Conservation (phyloP, 805 yeast species). For the Wickerhamiella lipophila region DNA sequence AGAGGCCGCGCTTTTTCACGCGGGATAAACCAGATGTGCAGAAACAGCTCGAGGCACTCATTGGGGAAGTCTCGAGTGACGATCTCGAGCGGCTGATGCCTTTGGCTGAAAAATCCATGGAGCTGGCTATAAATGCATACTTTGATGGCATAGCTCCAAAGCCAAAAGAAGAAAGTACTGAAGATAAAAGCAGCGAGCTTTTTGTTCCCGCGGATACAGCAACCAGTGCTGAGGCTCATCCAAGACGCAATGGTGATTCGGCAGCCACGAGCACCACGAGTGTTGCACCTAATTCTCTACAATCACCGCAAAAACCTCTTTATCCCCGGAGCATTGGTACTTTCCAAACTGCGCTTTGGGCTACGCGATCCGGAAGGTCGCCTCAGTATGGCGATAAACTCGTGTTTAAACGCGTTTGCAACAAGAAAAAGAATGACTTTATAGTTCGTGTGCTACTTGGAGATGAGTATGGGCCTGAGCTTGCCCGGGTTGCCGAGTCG, state of each 20-base stretch:
- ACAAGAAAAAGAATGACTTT: slow-evolving; percentile 18
- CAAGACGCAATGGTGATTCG: no score
- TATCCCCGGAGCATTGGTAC: slow-evolving; percentile 26
- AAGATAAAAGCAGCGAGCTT: neutral
- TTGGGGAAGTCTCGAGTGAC: slow-evolving; percentile 21
- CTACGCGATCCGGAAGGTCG: slow-evolving; percentile 27
- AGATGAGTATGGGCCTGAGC: slow-evolving; percentile 36
- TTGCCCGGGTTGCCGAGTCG: slow-evolving; percentile 67
- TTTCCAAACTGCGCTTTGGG: slow-evolving; percentile 30
- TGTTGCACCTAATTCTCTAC: no score
- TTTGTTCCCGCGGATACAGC: neutral
- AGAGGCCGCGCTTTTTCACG: slow-evolving; percentile 17
- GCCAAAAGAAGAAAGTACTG: neutral
- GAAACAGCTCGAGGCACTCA: slow-evolving; percentile 20
- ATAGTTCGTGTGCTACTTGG: slow-evolving; percentile 25
- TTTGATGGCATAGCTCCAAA: slow-evolving; percentile 17
- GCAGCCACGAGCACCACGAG: no score
- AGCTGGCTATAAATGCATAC: slow-evolving; percentile 23
- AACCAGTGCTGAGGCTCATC: no score
- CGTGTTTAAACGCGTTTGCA: slow-evolving; percentile 19
- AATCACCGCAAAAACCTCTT: no score
- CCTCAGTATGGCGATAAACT: slow-evolving; percentile 27
- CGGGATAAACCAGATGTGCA: slow-evolving; percentile 9
- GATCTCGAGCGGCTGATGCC: slow-evolving; percentile 17
- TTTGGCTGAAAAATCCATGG: slow-evolving; percentile 20